Conservation (phyloP, 2,329 filamentous ascomycete genomes). For the Alternaria sp. region DNA sequence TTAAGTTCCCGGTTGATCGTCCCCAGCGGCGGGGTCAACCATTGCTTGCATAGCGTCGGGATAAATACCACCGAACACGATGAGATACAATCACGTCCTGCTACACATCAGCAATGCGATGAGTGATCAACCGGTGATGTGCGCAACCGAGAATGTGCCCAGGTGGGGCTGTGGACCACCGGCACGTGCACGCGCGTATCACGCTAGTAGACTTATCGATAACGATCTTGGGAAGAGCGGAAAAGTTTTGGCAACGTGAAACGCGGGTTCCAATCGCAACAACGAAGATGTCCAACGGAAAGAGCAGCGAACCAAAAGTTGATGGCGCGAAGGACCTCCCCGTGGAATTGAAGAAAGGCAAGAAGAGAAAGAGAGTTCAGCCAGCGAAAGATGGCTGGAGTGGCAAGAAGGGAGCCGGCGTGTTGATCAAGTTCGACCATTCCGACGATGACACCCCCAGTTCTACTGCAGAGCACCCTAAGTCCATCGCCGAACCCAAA, state of each 20-base stretch:
- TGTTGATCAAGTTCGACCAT: conserved; percentile 23
- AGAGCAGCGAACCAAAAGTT: background rate
- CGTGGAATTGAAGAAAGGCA: conserved; percentile 28
- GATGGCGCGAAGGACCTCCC: background rate
- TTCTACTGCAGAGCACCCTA: background rate
- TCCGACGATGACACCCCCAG: conserved; percentile 10
- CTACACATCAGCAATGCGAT: background rate
- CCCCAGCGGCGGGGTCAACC: conserved; percentile 25
- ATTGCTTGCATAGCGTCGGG: conserved; percentile 16
- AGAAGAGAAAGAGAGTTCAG: conserved; percentile 42
- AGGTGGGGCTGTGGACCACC: conserved; percentile 2
- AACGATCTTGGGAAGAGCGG: conserved; percentile 14
- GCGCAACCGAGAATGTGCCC: background rate
- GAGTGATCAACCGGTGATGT: background rate
- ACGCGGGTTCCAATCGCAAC: conserved; percentile 1
- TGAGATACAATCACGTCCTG: background rate
- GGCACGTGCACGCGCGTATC: background rate
- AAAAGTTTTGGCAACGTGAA: conserved; percentile 23
- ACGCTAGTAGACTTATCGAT: conserved; percentile 32
- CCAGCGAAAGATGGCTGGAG: conserved; percentile 9
- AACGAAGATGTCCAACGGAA: conserved; percentile 24
- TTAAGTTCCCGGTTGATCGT: conserved; percentile 29
- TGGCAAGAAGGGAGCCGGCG: conserved; percentile 22
- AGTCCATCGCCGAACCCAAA: background rate
- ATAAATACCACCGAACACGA: conserved; percentile 5